Base-by-base conservation (phyloP, 2,329 filamentous ascomycete genomes). In the Daldinia sp. region DNA sequence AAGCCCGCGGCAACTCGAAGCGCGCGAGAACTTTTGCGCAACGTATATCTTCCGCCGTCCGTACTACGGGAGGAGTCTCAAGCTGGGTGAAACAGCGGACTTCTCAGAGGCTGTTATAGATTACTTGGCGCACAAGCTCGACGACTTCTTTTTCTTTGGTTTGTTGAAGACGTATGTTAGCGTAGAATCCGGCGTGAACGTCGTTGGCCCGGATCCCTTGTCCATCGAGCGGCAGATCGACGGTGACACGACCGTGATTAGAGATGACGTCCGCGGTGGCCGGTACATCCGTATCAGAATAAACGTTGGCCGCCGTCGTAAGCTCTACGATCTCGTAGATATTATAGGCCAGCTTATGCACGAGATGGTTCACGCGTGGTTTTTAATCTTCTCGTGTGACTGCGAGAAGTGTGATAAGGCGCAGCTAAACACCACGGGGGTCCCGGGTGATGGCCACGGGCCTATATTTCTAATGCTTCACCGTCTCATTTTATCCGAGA, bases 61-160 rank as follows among this genome's bases (percentile, higher is more conserved):
- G 1, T n/a, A 15, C 1, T 68, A 61, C 39, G 61, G 63, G 4
- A 9, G 17, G 1, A 9, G 25, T 4, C 3, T 34, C 0, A n/a
- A 21, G 4, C 4, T 34, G 2, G 7, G 2, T 1, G 25, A 29
- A n/a, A 13, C 39, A 0, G 13, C 61, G 4, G 27, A 5, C 3
- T n/a, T 23, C 6, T 25, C 47, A 43, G 2, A 39, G 0, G 13
- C 43, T 2, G 59, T 68, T 23, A 27, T 66, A 1, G 8, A 15
- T 9, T 32, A n/a, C 13, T 50, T 66, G 4, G 53, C 61, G 8
- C 4, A 54, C 2, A 29, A 49, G 11, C 41, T 72, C 1, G 69
- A 71, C 41, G 30, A 57, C 1, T 71, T 66, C 35, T 71, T 70
- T 54, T 72, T 72, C 64, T 66, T 71, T 23, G 52, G 52, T 4